phyloP scores from a whole-genome alignment of 306 rosid species.

The Ochetophila trinervis region DNA sequence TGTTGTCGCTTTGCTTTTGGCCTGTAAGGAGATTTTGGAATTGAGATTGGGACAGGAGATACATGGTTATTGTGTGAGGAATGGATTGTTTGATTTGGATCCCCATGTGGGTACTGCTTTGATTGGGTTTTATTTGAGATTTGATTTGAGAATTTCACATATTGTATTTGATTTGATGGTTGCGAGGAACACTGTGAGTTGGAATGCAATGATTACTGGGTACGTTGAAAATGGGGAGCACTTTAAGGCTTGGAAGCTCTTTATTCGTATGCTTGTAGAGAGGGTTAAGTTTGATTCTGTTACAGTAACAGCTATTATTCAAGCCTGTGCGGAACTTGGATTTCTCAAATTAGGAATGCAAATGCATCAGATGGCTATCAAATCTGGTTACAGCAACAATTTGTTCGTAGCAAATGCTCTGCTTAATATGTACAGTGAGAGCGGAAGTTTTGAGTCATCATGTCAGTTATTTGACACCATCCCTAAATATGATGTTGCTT shows the following conservation, averaged over 20 bases:
- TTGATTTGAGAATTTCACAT: constrained; percentile 27
- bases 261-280: constrained; percentile 25
- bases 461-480: constrained; percentile 23
- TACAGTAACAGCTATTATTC: constrained; percentile 31
- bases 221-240: constrained; percentile 38
- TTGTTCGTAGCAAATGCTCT: constrained; percentile 32
- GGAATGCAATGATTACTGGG: constrained; percentile 41
- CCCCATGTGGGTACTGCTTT: constrained; percentile 50
- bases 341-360: constrained; percentile 34
- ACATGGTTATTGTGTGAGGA: constrained; percentile 42
- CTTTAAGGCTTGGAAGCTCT: constrained; percentile 30
- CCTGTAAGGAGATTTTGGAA: constrained; percentile 30
- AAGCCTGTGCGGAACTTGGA: constrained; percentile 38
- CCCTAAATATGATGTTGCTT: constrained; percentile 34
- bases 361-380: constrained; percentile 44
- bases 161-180: constrained; percentile 31
- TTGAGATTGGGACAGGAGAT: constrained; percentile 38
- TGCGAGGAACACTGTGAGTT: constrained; percentile 41
- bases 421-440: constrained; percentile 39
- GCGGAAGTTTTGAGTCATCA: constrained; percentile 28
- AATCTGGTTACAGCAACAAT: constrained; percentile 28
- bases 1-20: constrained; percentile 42
- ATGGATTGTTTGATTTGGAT: constrained; percentile 37
- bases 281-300: constrained; percentile 38
- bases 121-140: constrained; percentile 39